Percentiles rank a stretch among this genome's conserved stretches.
These are phyloP conservation scores for Cyclotella choctawhatcheeana DNA, from an alignment of 108 stramenopile species.

Conservation along the genomic window DNA sequence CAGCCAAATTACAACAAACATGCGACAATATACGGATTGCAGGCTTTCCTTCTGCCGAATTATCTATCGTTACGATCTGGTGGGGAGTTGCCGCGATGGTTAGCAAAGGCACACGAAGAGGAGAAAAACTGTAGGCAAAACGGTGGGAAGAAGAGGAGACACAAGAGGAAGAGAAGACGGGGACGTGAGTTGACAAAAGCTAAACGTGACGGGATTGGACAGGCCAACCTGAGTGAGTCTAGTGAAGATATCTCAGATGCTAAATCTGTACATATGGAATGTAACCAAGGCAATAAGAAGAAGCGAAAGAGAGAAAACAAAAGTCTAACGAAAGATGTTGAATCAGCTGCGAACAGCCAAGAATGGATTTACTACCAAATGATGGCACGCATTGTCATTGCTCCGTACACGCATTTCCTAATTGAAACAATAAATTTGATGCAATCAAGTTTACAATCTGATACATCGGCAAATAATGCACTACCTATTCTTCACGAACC, in stretches of 20 bases:
- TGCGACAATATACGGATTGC: background rate
- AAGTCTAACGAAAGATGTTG: background rate
- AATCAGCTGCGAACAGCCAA: background rate
- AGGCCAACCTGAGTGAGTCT: background rate
- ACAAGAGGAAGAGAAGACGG: background rate
- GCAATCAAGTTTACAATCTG: slow-evolving; percentile 6
- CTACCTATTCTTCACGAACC: too few relatives aligned
- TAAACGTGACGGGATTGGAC: background rate
- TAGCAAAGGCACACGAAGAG: background rate
- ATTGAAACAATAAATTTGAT: slow-evolving; percentile 16
- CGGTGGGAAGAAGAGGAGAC: too few relatives aligned
- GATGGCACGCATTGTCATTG: slow-evolving; percentile 51
- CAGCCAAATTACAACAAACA: background rate
- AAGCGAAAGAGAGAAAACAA: background rate
- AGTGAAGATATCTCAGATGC: background rate
- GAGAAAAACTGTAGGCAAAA: background rate
- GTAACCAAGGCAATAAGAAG: background rate
- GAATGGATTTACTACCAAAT: background rate
- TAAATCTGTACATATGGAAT: background rate
- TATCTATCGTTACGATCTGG: background rate
- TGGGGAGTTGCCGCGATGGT: background rate
- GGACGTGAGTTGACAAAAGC: background rate
- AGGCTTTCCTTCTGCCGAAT: background rate
- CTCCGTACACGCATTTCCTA: slow-evolving; percentile 36
- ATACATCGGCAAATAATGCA: slow-evolving; percentile 2